Evolutionary conservation across 495 filamentous ascomycete species (phyloP).

Genomic region (Talaromyces nanjingensis): DNA sequence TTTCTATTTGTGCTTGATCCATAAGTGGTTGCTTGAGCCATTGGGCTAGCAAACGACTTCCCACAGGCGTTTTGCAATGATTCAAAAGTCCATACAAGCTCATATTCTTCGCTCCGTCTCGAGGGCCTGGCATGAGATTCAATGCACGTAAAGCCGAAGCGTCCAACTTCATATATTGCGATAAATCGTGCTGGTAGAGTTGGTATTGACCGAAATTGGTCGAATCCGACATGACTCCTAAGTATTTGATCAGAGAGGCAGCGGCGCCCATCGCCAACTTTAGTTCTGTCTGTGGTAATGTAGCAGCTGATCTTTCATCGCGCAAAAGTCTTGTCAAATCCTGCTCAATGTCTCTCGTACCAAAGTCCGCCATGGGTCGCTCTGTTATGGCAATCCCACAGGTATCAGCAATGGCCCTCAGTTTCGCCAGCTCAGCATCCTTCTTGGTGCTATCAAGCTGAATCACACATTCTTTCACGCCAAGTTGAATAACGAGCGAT

Average conservation of each 20-base stretch:
- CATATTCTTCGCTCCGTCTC: constrained; percentile 97
- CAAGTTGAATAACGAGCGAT: constrained; percentile 89
- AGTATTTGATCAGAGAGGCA: constrained; percentile 88
- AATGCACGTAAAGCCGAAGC: constrained; percentile 88
- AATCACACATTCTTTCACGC: constrained; percentile 88
- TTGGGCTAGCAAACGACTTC: constrained; percentile 83
- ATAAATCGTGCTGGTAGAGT: constrained; percentile 93
- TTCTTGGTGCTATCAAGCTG: constrained; percentile 68
- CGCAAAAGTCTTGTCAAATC: constrained; percentile 81
- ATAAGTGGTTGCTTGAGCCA: constrained; percentile 99
- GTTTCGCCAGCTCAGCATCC: constrained; percentile 84
- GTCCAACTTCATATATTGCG: constrained; percentile 98
- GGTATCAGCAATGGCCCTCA: constrained; percentile 79
- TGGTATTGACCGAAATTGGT: constrained; percentile 96
- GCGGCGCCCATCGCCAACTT: constrained; percentile 97
- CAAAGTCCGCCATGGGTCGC: constrained; percentile 68
- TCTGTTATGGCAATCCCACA: constrained; percentile 87
- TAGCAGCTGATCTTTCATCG: constrained; percentile 70
- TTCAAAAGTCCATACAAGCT: constrained; percentile 90
- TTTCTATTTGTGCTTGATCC: constrained; percentile 82
- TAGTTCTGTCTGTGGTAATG: constrained; percentile 83
- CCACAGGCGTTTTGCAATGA: constrained; percentile 94
- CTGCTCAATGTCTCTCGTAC: constrained; percentile 90
- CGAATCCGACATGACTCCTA: constrained; percentile 82
- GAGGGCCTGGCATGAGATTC: constrained; percentile 92